These are phyloP conservation scores for Aspergillus udagawae DNA, from an alignment of 2,329 filamentous ascomycete species.

Conservation along the genomic window DNA sequence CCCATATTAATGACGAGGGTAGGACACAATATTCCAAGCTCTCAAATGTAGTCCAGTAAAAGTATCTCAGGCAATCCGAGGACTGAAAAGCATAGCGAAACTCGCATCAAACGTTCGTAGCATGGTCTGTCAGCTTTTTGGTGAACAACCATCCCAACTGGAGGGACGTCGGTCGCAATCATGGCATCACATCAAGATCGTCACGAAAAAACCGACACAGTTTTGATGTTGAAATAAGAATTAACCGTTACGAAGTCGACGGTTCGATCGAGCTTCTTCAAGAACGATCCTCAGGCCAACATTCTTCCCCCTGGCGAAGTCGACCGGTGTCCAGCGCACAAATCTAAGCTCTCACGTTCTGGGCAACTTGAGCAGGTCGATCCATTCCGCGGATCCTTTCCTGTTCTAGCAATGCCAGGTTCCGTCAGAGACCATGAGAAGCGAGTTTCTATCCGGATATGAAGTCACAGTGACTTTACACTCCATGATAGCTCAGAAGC, in stretches of 20 bases:
- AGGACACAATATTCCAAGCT: too few relatives aligned
- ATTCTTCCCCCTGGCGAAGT: neutral
- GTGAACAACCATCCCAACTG: too few relatives aligned
- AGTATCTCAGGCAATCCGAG: too few relatives aligned
- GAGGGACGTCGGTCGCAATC: neutral
- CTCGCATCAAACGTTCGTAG: too few relatives aligned
- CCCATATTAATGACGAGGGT: too few relatives aligned
- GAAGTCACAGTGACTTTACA: too few relatives aligned
- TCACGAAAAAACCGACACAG: neutral
- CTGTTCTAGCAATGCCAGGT: slow-evolving; percentile 1
- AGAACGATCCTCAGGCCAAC: neutral
- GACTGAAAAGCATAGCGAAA: too few relatives aligned
- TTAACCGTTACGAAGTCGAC: neutral
- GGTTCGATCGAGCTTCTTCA: neutral
- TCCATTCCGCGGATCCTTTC: slow-evolving; percentile 3
- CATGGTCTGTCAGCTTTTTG: too few relatives aligned
- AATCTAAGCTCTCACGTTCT: neutral
- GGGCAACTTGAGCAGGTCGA: neutral
- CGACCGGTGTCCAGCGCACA: neutral
- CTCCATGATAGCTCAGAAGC: too few relatives aligned
- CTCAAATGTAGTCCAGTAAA: too few relatives aligned
- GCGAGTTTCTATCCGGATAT: too few relatives aligned
- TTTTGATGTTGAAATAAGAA: neutral
- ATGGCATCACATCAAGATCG: neutral
- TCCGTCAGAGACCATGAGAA: neutral